Base-by-base conservation (phyloP, 2,329 filamentous ascomycete species). In the Trichoderma atroviride region DNA sequence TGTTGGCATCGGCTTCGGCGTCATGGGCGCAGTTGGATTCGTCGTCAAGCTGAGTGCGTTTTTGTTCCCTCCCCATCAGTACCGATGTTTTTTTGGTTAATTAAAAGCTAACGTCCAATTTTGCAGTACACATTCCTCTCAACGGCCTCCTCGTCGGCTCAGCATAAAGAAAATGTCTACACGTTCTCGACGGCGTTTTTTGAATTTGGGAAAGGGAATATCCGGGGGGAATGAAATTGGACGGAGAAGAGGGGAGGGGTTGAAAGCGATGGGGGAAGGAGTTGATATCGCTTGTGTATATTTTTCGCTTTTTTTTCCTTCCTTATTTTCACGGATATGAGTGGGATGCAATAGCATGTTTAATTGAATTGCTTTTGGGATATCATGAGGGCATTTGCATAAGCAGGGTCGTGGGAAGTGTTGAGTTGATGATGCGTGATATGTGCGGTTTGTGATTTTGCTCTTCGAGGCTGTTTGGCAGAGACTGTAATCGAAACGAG, bases 1-100 rank as follows among this genome's bases (percentile, higher is more conserved):
- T 71, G 89, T 91, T 71, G 89, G 89, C 70, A 85, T 90, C 72
- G 89, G 89, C 70, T 91, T 91, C 81, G 79, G 91, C 72, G 86
- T 91, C 79, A 91, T 91, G 89, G 89, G 89, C 72, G 87, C 88
- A 59, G 89, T 91, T 69, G 89, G 89, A 72, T 91, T 91, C 80
- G 80, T 91, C 72, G 88, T 91, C 77, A 91, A 91, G 85, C 84
- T 91, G 76, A 89, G 87, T 89, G 83, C 61, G 86, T 73, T 13
- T 35, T 33, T 47, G 14, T 16, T 35, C 35, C 31, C 22, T n/a
- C 5, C 1, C 40, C 37, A 6, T 19, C 16, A n/a, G 16, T n/a
- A 43, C n/a, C 7, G 4, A 16, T 43, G 4, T 3, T 29, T 2
- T 24, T 22, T 22, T 29, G n/a, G 40, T 50, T 43, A 27, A 27